Evolutionary conservation across 2,329 filamentous ascomycete genomes (phyloP).

Genomic region (Alternaria conjuncta): DNA sequence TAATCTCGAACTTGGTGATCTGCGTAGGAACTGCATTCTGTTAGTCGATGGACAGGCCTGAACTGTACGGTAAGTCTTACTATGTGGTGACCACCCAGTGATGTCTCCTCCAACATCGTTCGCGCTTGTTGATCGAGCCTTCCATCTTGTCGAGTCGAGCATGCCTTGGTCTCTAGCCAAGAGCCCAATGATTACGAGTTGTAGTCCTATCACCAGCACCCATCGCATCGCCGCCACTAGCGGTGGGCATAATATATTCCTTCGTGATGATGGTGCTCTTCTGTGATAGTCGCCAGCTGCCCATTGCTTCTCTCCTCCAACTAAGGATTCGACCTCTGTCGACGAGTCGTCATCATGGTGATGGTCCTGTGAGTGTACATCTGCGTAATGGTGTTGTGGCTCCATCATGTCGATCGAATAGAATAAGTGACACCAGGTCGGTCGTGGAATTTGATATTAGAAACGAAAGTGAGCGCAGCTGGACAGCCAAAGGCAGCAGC

Average conservation of each 20-base stretch:
- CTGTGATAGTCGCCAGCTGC: constrained; percentile 22
- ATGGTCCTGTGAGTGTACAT: constrained; percentile 31
- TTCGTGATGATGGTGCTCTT: constrained; percentile 24
- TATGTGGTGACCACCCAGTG: constrained; percentile 42
- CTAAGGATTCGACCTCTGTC: constrained; percentile 43
- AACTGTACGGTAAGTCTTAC: constrained; percentile 14
- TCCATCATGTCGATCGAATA: constrained; percentile 30
- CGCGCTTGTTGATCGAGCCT: constrained; percentile 30
- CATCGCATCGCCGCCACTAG: constrained; percentile 32
- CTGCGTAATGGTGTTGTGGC: constrained; percentile 39
- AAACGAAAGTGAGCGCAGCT: constrained; percentile 38
- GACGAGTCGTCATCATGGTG: constrained; percentile 40
- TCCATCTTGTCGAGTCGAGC: constrained; percentile 26
- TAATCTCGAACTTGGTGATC: constrained; percentile 42
- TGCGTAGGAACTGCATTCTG: constrained; percentile 34
- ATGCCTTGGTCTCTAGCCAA: constrained; percentile 41
- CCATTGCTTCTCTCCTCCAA: constrained; percentile 40
- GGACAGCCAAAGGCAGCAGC: constrained; percentile 25
- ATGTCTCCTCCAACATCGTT: constrained; percentile 42
- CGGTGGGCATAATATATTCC: constrained; percentile 19
- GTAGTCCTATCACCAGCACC: constrained; percentile 39
- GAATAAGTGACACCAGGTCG: constrained; percentile 30
- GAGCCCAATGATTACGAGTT: constrained; percentile 39
- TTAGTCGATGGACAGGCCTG: constrained; percentile 4
- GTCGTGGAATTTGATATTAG: not conserved